Evolutionary conservation across 75 land plant species (phyloP).

Genomic region (Isoetes taiwanensis): DNA sequence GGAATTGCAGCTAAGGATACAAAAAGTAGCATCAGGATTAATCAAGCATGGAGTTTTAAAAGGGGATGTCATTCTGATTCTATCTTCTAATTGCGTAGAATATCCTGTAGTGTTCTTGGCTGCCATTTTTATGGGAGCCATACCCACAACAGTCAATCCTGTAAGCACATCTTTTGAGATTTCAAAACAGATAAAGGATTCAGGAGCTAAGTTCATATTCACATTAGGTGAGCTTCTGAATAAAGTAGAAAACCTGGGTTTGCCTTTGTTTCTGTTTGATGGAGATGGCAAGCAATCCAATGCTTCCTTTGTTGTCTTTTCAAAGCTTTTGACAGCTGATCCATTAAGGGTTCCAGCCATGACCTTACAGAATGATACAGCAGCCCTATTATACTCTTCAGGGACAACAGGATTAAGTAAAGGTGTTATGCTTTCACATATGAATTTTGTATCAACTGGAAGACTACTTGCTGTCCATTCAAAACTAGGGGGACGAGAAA

Average conservation of each 20-base stretch:
- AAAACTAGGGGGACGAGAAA: conserved; percentile 12
- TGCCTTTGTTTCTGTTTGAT: conserved; percentile 27
- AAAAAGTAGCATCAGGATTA: conserved; percentile 37
- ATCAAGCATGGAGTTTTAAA: conserved; percentile 19
- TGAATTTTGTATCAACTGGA: too few relatives aligned
- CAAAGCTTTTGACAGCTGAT: background rate
- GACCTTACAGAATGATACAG: conserved; percentile 36
- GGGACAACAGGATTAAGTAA: conserved; percentile 78
- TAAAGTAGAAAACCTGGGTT: conserved; percentile 25
- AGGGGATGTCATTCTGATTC: conserved; percentile 42
- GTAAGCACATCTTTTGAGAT: conserved; percentile 41
- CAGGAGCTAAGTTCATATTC: conserved; percentile 63
- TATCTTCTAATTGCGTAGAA: conserved; percentile 46
- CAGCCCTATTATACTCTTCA: conserved; percentile 61
- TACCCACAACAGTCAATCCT: conserved; percentile 44
- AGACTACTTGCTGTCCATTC: too few relatives aligned
- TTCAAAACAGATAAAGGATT: conserved; percentile 48
- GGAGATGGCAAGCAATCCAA: background rate
- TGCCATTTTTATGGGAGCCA: conserved; percentile 38
- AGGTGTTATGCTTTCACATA: conserved; percentile 59
- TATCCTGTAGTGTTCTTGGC: conserved; percentile 42
- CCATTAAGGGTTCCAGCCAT: background rate
- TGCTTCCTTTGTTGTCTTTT: background rate
- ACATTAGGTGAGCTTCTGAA: conserved; percentile 16
- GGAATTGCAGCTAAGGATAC: conserved; percentile 21